Conservation (phyloP, 1,139 yeast species). For the Pichia sp. region DNA sequence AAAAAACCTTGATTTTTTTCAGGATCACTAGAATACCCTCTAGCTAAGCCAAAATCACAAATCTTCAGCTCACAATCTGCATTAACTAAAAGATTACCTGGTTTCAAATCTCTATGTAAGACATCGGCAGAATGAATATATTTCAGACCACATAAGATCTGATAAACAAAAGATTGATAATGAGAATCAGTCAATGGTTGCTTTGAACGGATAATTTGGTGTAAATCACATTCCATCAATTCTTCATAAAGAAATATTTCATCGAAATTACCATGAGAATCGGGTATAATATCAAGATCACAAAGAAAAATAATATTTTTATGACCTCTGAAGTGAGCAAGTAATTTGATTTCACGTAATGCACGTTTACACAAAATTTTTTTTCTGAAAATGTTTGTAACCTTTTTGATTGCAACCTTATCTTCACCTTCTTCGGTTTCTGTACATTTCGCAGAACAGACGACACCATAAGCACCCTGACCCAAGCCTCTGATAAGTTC, state of each 20-base stretch:
- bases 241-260: constrained; percentile 92
- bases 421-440: constrained; percentile 68
- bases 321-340: constrained; percentile 84
- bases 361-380: constrained; percentile 87
- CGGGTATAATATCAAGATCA: constrained; percentile 87
- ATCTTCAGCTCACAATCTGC: constrained; percentile 96
- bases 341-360: constrained; percentile 75
- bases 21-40: constrained; percentile 85
- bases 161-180: constrained; percentile 88
- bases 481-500: constrained; percentile 87
- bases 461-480: constrained; percentile 96
- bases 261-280: constrained; percentile 63
- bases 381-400: constrained; percentile 85
- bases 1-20: constrained; percentile 84
- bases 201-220: constrained; percentile 88
- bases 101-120: constrained; percentile 88
- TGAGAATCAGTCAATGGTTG: constrained; percentile 95
- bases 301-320: constrained; percentile 90
- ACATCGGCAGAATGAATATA: constrained; percentile 96
- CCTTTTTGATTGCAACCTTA: constrained; percentile 89
- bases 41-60: constrained; percentile 93
- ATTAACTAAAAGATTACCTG: constrained; percentile 86
- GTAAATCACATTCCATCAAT: constrained; percentile 97
- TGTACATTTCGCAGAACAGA: constrained; percentile 82
- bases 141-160: constrained; percentile 86